Evolutionary conservation across 73 alveolate species (phyloP).

Genomic region (Symbiodinium natans): DNA sequence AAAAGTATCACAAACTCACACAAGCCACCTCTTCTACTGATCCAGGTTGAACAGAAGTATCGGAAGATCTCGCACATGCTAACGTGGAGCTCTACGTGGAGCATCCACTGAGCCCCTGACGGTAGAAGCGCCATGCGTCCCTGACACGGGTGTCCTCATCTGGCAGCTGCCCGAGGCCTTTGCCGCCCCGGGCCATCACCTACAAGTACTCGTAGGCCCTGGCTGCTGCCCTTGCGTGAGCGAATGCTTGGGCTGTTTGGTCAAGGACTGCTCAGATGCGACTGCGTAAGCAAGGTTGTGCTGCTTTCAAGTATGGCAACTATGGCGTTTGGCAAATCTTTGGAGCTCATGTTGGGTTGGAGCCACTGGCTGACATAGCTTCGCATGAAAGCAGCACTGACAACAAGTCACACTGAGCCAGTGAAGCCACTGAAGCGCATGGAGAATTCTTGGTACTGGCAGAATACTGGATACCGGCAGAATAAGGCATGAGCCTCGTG

Average conservation of each 20-base stretch:
- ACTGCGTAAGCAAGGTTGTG: no score
- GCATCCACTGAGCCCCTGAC: background rate
- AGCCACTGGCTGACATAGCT: background rate
- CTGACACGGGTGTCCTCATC: conserved; percentile 46
- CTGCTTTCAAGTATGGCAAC: no score
- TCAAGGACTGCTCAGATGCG: no score
- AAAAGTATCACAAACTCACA: background rate
- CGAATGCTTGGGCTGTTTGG: no score
- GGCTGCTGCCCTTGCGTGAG: no score
- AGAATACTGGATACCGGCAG: background rate
- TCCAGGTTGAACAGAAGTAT: no score
- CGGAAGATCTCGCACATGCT: background rate
- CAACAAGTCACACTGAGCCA: background rate
- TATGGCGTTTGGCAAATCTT: no score
- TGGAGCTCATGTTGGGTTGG: no score
- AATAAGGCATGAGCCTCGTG: background rate
- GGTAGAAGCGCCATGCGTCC: conserved; percentile 52
- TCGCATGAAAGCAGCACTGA: no score
- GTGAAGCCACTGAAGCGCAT: no score
- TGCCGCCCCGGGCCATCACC: background rate
- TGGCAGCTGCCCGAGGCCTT: conserved; percentile 15
- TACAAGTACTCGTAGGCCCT: no score
- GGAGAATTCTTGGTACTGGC: background rate
- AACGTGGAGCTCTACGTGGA: background rate
- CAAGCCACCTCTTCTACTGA: no score